These are phyloP conservation scores for Calonectria hawksworthii DNA, from an alignment of 2,329 filamentous ascomycete species.

Conservation along the genomic window DNA sequence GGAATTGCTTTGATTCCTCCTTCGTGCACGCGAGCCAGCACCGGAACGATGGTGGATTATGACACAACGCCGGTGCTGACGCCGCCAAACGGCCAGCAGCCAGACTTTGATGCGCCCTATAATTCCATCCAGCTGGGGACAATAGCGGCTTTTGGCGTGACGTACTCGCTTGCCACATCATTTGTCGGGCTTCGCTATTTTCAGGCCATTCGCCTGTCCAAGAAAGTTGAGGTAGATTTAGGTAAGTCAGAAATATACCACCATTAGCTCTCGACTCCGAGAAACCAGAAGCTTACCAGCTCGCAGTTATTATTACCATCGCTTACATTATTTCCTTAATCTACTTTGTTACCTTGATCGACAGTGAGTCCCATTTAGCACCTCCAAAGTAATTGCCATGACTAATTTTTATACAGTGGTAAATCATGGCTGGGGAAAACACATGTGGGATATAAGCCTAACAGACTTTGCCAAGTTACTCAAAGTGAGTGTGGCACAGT, in stretches of 20 bases:
- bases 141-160: slow-evolving; percentile 3
- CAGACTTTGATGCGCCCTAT: background rate
- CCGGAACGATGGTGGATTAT: background rate
- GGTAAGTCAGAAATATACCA: background rate
- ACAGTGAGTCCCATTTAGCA: background rate
- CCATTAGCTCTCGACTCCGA: too few species aligned
- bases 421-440: slow-evolving; percentile 4
- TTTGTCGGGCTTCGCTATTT: slow-evolving; percentile 5
- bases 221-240: background rate
- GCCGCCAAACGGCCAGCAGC: background rate
- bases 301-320: background rate
- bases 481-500: background rate
- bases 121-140: slow-evolving; percentile 5
- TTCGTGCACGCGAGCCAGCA: background rate
- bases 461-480: background rate
- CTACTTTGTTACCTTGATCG: background rate
- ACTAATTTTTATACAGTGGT: background rate
- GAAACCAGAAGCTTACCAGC: background rate
- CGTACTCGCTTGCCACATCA: background rate
- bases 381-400: too few species aligned
- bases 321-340: background rate
- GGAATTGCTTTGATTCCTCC: background rate
- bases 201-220: background rate
- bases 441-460: background rate
- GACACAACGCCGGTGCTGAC: background rate